Evolutionary conservation across 2,329 filamentous ascomycete genomes (phyloP).

Genomic region (Aphanocladium album): DNA sequence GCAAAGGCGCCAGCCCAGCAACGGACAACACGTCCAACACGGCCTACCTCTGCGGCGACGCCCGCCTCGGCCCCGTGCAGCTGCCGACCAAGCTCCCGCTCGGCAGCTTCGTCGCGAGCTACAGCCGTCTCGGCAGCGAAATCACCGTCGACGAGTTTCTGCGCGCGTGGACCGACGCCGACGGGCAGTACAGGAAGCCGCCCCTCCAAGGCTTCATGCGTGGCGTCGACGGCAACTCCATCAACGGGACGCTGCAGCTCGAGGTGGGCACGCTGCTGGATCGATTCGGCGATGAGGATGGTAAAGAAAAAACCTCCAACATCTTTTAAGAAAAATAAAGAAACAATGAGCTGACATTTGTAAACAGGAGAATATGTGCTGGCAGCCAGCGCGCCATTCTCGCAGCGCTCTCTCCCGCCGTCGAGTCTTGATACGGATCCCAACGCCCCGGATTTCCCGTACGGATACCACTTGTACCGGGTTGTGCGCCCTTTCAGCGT

Average conservation of each 20-base stretch:
- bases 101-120: slow-evolving; percentile 24
- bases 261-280: slow-evolving; percentile 38
- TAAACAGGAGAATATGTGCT: slow-evolving; percentile 30
- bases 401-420: slow-evolving; percentile 42
- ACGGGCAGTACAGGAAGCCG: slow-evolving; percentile 33
- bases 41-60: slow-evolving; percentile 31
- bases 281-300: slow-evolving; percentile 42
- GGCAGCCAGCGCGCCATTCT: slow-evolving; percentile 41
- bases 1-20: slow-evolving; percentile 16
- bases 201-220: slow-evolving; percentile 37
- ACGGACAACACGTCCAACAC: slow-evolving; percentile 16
- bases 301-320: slow-evolving; percentile 17
- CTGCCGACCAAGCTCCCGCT: slow-evolving; percentile 32
- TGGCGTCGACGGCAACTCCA: slow-evolving; percentile 28
- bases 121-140: slow-evolving; percentile 34
- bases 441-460: slow-evolving; percentile 30
- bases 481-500: slow-evolving; percentile 37
- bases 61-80: slow-evolving; percentile 31
- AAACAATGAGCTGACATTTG: too few species aligned
- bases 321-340: too few species aligned
- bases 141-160: slow-evolving; percentile 31
- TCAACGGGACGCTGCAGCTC: slow-evolving; percentile 37
- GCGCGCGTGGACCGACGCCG: slow-evolving; percentile 25
- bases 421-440: slow-evolving; percentile 36
- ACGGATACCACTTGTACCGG: slow-evolving; percentile 45